These are phyloP conservation scores for Saccharomyces eubayanus DNA, from an alignment of 805 yeast genomes.

Conservation along the genomic window DNA sequence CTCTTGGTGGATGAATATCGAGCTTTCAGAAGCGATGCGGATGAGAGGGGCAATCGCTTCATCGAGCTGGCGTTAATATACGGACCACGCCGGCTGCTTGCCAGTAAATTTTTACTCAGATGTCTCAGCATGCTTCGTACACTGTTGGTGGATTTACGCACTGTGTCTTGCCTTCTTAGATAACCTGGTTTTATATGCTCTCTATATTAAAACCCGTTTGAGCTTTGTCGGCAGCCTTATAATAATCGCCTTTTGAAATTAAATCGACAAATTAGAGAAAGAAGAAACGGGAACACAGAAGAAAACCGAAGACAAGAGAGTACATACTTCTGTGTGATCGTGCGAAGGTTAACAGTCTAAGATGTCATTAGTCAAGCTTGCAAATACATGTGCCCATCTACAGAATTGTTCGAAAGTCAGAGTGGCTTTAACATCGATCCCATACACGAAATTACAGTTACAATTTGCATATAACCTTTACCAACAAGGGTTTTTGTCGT, in stretches of 20 bases:
- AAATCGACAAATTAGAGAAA: not conserved
- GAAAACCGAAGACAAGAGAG: not conserved
- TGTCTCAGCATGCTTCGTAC: not conserved
- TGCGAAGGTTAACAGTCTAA: not conserved
- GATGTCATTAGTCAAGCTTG: slow-evolving; percentile 83
- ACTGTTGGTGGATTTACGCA: too few species aligned
- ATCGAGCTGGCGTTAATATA: not conserved
- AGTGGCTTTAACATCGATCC: slow-evolving; percentile 67
- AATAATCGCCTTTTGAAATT: not conserved
- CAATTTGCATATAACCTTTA: slow-evolving; percentile 78
- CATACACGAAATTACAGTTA: slow-evolving; percentile 73
- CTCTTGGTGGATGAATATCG: not conserved
- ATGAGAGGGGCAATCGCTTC: not conserved
- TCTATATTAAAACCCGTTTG: not conserved
- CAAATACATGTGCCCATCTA: slow-evolving; percentile 77
- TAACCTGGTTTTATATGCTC: not conserved
- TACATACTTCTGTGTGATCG: too few species aligned
- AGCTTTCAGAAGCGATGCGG: not conserved
- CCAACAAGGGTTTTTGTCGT: slow-evolving; percentile 81
- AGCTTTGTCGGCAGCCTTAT: not conserved
- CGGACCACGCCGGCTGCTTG: not conserved
- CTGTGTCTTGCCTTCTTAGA: not conserved
- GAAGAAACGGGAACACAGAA: not conserved
- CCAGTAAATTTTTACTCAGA: not conserved
- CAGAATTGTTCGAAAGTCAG: slow-evolving; percentile 79